Conservation (phyloP, 2,329 filamentous ascomycete species). For the Shiraia sp. region DNA sequence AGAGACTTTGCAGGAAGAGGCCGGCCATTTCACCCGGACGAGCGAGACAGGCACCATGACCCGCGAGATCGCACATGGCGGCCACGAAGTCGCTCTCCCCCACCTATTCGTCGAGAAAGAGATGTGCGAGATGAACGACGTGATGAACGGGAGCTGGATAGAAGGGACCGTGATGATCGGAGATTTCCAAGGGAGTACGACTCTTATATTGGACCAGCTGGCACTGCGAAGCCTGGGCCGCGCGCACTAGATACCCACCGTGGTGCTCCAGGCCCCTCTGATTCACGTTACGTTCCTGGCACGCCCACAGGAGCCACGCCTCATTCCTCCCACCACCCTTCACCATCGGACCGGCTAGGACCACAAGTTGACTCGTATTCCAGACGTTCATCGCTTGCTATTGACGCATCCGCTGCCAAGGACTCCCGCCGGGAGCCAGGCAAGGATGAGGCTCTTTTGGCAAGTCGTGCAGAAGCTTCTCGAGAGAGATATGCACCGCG, state of each 20-base stretch:
- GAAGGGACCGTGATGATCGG: conserved; percentile 47
- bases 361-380: conserved; percentile 38
- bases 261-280: conserved; percentile 23
- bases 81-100: conserved; percentile 64
- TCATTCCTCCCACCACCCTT: conserved; percentile 37
- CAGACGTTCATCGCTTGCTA: conserved; percentile 42
- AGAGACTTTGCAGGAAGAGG: conserved; percentile 46
- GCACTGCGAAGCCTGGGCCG: conserved; percentile 32
- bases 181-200: conserved; percentile 53
- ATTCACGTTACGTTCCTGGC: conserved; percentile 37
- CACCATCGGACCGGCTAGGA: conserved; percentile 38
- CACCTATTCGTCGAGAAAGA: conserved; percentile 59
- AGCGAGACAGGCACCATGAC: conserved; percentile 56
- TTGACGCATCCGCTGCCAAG: conserved; percentile 38
- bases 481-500: conserved; percentile 52
- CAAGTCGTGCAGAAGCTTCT: conserved; percentile 51
- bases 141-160: conserved; percentile 46
- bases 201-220: conserved; percentile 43
- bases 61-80: conserved; percentile 55
- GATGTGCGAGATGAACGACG: conserved; percentile 46
- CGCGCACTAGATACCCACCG: conserved; percentile 39
- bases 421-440: conserved; percentile 46
- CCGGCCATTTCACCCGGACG: conserved; percentile 51
- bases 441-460: conserved; percentile 50
- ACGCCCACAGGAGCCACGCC: conserved; percentile 40